A percentile compares a stretch with the other conserved stretches of the same genome.
Evolutionary conservation across 192 early-diverging fungal species (phyloP).

Genomic region (Coemansia interrupta): DNA sequence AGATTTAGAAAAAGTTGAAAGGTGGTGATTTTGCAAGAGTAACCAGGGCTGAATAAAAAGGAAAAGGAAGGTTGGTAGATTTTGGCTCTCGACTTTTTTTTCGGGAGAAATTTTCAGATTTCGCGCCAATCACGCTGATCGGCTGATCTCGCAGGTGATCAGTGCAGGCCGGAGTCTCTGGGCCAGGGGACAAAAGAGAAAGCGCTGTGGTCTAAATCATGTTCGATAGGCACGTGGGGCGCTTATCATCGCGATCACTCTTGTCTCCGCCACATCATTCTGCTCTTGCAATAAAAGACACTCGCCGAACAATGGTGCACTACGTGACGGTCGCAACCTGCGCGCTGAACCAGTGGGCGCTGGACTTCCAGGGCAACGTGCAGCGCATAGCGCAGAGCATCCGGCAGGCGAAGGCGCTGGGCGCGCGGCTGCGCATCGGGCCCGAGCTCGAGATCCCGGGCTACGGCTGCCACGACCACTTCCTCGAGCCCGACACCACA

Average conservation of each 20-base stretch:
- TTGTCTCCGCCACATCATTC: not conserved
- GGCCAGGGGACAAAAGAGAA: too few relatives aligned
- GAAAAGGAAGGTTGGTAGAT: not conserved
- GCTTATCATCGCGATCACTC: not conserved
- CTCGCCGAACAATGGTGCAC: constrained; percentile 27
- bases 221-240: too few relatives aligned
- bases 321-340: constrained; percentile 77
- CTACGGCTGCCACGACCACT: constrained; percentile 98
- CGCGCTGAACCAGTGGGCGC: constrained; percentile 88
- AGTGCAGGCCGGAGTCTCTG: constrained; percentile 1
- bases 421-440: constrained; percentile 82
- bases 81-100: not conserved
- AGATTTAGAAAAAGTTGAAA: constrained; percentile 3
- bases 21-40: not conserved
- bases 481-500: constrained; percentile 92
- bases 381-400: constrained; percentile 84
- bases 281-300: too few relatives aligned
- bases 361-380: constrained; percentile 94
- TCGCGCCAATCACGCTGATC: not conserved
- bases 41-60: not conserved
- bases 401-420: constrained; percentile 69
- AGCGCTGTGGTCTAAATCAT: too few relatives aligned
- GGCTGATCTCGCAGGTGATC: not conserved
- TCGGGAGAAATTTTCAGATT: not conserved
- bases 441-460: constrained; percentile 97